phyloP scores from a whole-genome alignment of 768 basidiomycete genomes.

The Rhizopogon roseolus region DNA sequence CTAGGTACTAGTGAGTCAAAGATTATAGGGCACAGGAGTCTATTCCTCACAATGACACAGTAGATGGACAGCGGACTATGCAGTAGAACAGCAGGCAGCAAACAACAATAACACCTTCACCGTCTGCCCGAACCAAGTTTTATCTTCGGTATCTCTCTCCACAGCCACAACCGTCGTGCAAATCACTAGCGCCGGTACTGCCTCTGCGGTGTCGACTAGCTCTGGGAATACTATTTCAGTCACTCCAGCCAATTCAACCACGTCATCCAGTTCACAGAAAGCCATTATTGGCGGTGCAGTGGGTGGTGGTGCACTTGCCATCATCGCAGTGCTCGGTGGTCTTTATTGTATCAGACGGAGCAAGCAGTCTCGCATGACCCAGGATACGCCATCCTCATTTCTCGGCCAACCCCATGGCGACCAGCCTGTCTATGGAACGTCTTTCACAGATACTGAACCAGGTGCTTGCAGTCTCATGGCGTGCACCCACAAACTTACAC shows the following conservation, averaged over 20 bases:
- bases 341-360: neutral
- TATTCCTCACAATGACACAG: conserved; percentile 5
- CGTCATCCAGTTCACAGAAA: neutral
- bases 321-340: neutral
- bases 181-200: too few species aligned
- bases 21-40: neutral
- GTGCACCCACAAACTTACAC: neutral
- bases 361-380: neutral
- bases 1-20: neutral
- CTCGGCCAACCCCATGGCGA: neutral
- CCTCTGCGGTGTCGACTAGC: neutral
- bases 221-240: neutral
- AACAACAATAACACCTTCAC: conserved; percentile 23
- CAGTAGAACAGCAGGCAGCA: conserved; percentile 9
- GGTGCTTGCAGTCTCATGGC: neutral
- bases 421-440: neutral
- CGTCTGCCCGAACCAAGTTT: conserved; percentile 13
- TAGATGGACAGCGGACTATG: conserved; percentile 13
- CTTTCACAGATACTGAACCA: neutral
- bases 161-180: neutral
- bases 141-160: conserved; percentile 4
- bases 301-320: neutral
- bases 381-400: neutral
- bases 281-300: neutral
- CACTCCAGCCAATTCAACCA: neutral